A percentile compares a stretch with the other conserved stretches of the same genome.
phyloP scores from a whole-genome alignment of 169 alveolate genomes.

The Miamiensis avidus region DNA sequence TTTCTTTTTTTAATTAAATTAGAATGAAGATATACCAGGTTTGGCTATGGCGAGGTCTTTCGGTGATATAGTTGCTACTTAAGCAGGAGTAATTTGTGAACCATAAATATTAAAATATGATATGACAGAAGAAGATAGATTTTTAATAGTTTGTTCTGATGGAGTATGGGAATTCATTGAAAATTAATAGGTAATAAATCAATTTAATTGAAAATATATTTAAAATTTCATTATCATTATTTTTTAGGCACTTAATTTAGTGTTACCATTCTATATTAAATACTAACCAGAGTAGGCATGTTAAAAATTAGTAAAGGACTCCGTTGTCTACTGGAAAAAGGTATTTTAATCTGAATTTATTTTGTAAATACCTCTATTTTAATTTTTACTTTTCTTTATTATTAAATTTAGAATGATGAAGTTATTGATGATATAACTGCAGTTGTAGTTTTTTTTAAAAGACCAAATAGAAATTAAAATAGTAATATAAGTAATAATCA shows the following conservation, averaged over 20 bases:
- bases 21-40: constrained; percentile 78
- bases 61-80: constrained; percentile 81
- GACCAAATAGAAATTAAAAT: background rate
- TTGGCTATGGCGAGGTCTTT: constrained; percentile 81
- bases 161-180: constrained; percentile 83
- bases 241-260: constrained; percentile 59
- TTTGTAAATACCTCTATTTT: background rate
- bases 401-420: constrained; percentile 58
- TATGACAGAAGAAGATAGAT: constrained; percentile 60
- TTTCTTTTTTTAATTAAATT: constrained; percentile 9
- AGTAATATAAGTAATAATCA: background rate
- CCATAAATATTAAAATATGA: constrained; percentile 64
- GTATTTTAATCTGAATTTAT: background rate
- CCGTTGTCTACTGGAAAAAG: constrained; percentile 65
- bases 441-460: constrained; percentile 71
- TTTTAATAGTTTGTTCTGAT: constrained; percentile 75
- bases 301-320: constrained; percentile 70
- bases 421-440: constrained; percentile 88
- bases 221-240: background rate
- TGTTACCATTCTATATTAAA: constrained; percentile 66
- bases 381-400: background rate
- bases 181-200: constrained; percentile 53
- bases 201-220: too few species aligned
- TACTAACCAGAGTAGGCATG: constrained; percentile 82
- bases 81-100: constrained; percentile 71